Percentiles rank a stretch among this genome's conserved stretches.
These are phyloP conservation scores for Wallacemonas sp. DNA, from an alignment of 208 protist genomes.

Conservation along the genomic window DNA sequence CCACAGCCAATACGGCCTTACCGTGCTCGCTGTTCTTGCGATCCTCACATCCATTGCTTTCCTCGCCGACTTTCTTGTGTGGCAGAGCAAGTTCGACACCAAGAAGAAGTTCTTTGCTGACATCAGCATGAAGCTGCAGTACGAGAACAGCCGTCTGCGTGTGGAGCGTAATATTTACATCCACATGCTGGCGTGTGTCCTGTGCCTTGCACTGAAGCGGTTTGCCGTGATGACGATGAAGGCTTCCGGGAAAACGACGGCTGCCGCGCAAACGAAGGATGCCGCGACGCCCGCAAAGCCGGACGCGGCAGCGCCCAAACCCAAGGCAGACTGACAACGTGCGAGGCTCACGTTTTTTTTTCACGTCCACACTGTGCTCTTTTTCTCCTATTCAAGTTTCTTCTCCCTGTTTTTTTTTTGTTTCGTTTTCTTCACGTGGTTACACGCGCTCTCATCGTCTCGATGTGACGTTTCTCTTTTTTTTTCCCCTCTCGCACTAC, in stretches of 20 bases:
- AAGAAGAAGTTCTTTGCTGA: constrained; percentile 44
- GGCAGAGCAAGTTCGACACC: constrained; percentile 40
- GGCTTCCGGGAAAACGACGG: not conserved
- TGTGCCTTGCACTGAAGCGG: constrained; percentile 58
- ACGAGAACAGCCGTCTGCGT: constrained; percentile 58
- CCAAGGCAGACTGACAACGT: not conserved
- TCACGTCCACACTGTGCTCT: too few species aligned
- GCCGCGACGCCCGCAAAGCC: not conserved
- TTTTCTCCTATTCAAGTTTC: too few species aligned
- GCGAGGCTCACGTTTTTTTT: too few species aligned
- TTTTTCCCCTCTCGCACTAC: too few species aligned
- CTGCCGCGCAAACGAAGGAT: not conserved
- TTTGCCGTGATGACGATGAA: constrained; percentile 21
- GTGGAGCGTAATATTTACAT: constrained; percentile 77
- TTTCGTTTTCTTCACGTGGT: too few species aligned
- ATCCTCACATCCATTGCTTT: constrained; percentile 46
- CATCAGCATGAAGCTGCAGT: constrained; percentile 57
- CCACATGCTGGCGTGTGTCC: constrained; percentile 45
- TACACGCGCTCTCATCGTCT: too few species aligned
- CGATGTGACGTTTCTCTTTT: too few species aligned
- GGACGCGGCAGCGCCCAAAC: not conserved
- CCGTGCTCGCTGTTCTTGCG: constrained; percentile 30
- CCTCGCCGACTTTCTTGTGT: constrained; percentile 46
- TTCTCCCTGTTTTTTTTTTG: too few species aligned
- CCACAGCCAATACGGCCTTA: constrained; percentile 40